A percentile compares a stretch with the other conserved stretches of the same genome.
phyloP scores from a whole-genome alignment of 164 flowering plant species.

The Aristolochia contorta region DNA sequence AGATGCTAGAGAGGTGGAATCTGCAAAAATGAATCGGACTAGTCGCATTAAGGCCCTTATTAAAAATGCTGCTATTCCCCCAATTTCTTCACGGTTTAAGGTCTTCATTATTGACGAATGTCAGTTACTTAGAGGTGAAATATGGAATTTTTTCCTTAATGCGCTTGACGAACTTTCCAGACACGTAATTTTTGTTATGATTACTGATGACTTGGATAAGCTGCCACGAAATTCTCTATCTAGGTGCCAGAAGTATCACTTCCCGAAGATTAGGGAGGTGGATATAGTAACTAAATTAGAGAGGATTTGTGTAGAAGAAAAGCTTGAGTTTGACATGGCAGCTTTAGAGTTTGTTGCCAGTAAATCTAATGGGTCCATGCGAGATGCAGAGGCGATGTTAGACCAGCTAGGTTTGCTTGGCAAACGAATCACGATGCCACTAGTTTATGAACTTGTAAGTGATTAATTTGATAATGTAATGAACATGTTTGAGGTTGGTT shows the following conservation, averaged over 20 bases:
- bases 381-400: slow-evolving; percentile 93
- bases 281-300: slow-evolving; percentile 45
- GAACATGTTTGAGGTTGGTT: background rate
- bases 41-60: slow-evolving; percentile 42
- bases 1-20: slow-evolving; percentile 66
- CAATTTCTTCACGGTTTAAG: slow-evolving; percentile 63
- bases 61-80: slow-evolving; percentile 43
- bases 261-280: slow-evolving; percentile 63
- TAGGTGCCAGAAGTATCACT: slow-evolving; percentile 61
- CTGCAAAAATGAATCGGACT: slow-evolving; percentile 40
- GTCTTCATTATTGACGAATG: slow-evolving; percentile 79
- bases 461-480: background rate
- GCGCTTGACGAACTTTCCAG: slow-evolving; percentile 47
- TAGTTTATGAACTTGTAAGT: slow-evolving; percentile 81
- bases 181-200: slow-evolving; percentile 64
- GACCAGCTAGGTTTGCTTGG: slow-evolving; percentile 93
- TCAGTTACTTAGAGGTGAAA: slow-evolving; percentile 52
- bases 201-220: slow-evolving; percentile 65
- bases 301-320: slow-evolving; percentile 57
- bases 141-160: slow-evolving; percentile 61
- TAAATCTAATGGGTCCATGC: slow-evolving; percentile 75
- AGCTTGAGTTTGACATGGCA: slow-evolving; percentile 47
- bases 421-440: slow-evolving; percentile 53
- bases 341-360: slow-evolving; percentile 76
- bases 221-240: slow-evolving; percentile 61